Base-by-base conservation (phyloP, 768 basidiomycete species). In the Boletus coccyginus region DNA sequence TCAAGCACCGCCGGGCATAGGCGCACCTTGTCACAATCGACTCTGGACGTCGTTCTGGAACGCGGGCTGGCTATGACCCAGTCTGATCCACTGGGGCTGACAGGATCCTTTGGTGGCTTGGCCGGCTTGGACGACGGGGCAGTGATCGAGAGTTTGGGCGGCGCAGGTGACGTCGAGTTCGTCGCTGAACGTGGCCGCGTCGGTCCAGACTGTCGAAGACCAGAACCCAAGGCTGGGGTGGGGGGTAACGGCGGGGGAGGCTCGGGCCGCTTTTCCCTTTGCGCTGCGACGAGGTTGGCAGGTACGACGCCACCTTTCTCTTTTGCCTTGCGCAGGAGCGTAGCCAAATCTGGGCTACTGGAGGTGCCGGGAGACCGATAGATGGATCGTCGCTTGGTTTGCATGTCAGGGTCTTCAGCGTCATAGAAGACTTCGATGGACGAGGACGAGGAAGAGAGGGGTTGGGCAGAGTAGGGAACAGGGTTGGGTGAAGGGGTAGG, bases 331-430 rank as follows among this genome's bases (percentile, higher is more conserved):
- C 87, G 81, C 51, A 94, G 71, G 51, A 97, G 78, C 11, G 92
- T 94, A 5, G 92, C 92, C 21, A 97, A 78, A 73, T 98, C 94
- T 29, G 94, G 95, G 67, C 89, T 93, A 63, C 90, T 92, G 35
- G 93, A 89, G 9, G 92, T 95, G 42, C 93, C 94, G 12, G 90
- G 81, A 19, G 90, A 88, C 55, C 94, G 81, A 70, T 94, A 94
- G 76, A 97, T 83, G 59, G 89, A 91, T 48, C 92, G 82, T 44
- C 92, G 82, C 70, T 90, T 90, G 9, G 82, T 83, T 64, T 87
- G 85, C 65, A 83, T 79, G 63, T 88, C 87, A 11, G 71, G 63
- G 67, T 88, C 86, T 58, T 87, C 85, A 36, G 81, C 77, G 71
- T 90, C 87, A 71, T 78, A 80, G 66, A 81, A 81, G 44, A 86